Evolutionary conservation across 2,329 filamentous ascomycete genomes (phyloP).

Genomic region (Pseudopyrenochaeta lycopersici): DNA sequence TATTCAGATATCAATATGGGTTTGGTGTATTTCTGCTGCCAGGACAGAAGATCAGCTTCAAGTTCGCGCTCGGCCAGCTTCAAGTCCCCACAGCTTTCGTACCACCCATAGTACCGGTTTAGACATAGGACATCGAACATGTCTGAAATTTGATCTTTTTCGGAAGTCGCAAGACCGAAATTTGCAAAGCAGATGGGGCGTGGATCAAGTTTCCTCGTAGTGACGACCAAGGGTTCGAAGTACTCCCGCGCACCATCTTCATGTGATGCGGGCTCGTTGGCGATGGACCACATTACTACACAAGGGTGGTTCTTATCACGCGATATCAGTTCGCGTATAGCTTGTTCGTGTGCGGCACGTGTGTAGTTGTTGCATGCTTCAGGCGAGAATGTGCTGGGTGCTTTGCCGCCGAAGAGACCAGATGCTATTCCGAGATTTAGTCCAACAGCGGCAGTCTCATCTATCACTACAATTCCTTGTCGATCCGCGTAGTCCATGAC

Average conservation of each 20-base stretch:
- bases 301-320: slow-evolving; percentile 17
- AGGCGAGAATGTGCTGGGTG: slow-evolving; percentile 3
- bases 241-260: slow-evolving; percentile 16
- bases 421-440: slow-evolving; percentile 13
- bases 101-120: slow-evolving; percentile 21
- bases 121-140: slow-evolving; percentile 18
- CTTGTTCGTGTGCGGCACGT: slow-evolving; percentile 4
- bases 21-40: slow-evolving; percentile 15
- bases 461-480: slow-evolving; percentile 16
- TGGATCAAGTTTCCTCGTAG: slow-evolving; percentile 5
- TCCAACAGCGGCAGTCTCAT: slow-evolving; percentile 15
- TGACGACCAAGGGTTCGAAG: slow-evolving; percentile 9
- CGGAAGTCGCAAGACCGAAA: slow-evolving; percentile 8
- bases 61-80: slow-evolving; percentile 6
- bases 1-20: slow-evolving; percentile 20
- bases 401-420: slow-evolving; percentile 6
- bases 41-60: slow-evolving; percentile 6
- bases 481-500: slow-evolving; percentile 19
- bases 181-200: slow-evolving; percentile 18
- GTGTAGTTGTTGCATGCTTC: slow-evolving; percentile 9
- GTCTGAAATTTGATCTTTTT: slow-evolving; percentile 11
- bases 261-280: slow-evolving; percentile 19
- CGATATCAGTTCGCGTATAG: slow-evolving; percentile 12
- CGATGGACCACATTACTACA: slow-evolving; percentile 18
- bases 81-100: slow-evolving; percentile 13